Evolutionary conservation across 331 rosid genomes (phyloP).

Genomic region (Malus hybrid): DNA sequence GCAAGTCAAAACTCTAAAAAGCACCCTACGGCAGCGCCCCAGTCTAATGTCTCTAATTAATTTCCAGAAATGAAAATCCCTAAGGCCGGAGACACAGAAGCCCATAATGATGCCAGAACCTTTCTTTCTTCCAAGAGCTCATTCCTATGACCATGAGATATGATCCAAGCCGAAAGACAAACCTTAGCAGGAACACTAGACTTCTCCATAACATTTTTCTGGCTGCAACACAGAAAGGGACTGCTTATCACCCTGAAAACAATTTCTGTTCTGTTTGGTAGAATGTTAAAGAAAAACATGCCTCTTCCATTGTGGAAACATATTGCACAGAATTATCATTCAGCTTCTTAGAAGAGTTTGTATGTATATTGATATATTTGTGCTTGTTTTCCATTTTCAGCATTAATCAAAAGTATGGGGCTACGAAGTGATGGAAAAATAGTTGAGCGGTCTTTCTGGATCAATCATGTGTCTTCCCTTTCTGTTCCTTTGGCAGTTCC

Average conservation of each 20-base stretch:
- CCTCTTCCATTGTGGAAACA: not conserved
- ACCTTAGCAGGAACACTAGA: not conserved
- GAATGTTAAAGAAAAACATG: not conserved
- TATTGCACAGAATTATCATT: not conserved
- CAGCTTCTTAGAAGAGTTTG: not conserved
- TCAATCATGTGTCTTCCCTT: slow-evolving; percentile 67
- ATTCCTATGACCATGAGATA: not conserved
- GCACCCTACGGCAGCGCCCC: not conserved
- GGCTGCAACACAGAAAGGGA: not conserved
- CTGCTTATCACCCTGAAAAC: not conserved
- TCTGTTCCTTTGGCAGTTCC: slow-evolving; percentile 86
- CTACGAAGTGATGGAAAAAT: slow-evolving; percentile 76
- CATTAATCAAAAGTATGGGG: slow-evolving; percentile 79
- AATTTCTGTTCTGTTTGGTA: not conserved
- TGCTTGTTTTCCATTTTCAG: slow-evolving; percentile 41
- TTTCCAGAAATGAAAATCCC: not conserved
- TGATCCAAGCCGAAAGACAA: not conserved
- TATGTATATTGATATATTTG: slow-evolving; percentile 14
- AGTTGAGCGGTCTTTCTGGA: slow-evolving; percentile 91
- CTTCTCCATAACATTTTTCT: not conserved
- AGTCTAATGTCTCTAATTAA: not conserved
- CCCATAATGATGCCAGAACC: not conserved
- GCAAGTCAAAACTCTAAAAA: not conserved
- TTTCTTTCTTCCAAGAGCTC: not conserved
- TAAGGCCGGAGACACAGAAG: not conserved